Base-by-base conservation (phyloP, 805 yeast species). In the Metschnikowia baotianmanensis region DNA sequence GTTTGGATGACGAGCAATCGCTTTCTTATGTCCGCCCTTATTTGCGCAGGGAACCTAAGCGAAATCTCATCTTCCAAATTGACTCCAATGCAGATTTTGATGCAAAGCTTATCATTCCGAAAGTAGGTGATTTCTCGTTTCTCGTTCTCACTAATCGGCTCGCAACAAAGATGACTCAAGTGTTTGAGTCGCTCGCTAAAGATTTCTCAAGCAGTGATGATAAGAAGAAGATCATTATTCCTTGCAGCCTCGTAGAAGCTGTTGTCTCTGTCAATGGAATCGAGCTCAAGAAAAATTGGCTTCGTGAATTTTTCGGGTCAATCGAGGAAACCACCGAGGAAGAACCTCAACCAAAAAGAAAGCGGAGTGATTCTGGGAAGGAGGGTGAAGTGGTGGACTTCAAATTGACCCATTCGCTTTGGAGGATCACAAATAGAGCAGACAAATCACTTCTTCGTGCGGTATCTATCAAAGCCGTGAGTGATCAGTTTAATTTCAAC, bases 371-470 rank as follows among this genome's bases (percentile, higher is more conserved):
- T 1, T n/a, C 36, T 1, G 15, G 19, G 6, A 25, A 48, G 4
- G 45, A 35, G 13, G 73, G 72, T 4, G 72, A 68, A 30, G 56
- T 69, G 3, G 63, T 76, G n/a, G 74, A 71, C 40, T 59, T 77
- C 32, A 64, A 63, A 37, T 30, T 77, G 6, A 44, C 61, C 11
- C 64, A 61, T 43, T 68, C 77, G 2, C 66, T 71, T 42, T 77
- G 78, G 78, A 57, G 63, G 17, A 36, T 65, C 24, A 37, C 54
- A 16, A 47, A 55, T 46, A 47, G 61, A 15, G 63, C 60, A 1
- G 45, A 52, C 18, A 43, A 43, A 19, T 40, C 53, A 1, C 46
- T 62, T 24, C 44, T 66, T 16, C 65, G 63, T 19, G 62, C 59
- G 2, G 62, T 66, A 1, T 39, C 56, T 4, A 35, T 66, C 11